phyloP scores from a whole-genome alignment of 2,329 filamentous ascomycete species.

The Pseudopyricularia javanii region DNA sequence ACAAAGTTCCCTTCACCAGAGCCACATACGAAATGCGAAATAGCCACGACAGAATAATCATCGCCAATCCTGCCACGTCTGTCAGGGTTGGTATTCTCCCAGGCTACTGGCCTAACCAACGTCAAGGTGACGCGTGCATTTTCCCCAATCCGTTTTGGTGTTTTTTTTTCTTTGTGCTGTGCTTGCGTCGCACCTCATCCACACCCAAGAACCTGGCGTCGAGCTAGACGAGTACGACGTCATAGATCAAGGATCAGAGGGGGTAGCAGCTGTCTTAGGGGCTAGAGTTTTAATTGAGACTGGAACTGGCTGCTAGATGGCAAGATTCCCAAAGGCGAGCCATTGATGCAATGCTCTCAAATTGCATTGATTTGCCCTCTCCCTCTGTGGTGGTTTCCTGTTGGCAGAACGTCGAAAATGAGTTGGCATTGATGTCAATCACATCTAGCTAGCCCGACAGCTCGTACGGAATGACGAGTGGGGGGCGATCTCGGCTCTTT shows the following conservation, averaged over 20 bases:
- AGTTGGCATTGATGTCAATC: too few species aligned
- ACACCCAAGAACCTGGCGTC: background rate
- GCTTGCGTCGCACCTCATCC: background rate
- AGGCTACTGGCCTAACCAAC: background rate
- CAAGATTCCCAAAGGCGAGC: background rate
- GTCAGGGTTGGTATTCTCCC: background rate
- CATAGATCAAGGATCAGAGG: background rate
- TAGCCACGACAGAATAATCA: background rate
- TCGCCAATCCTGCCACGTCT: background rate
- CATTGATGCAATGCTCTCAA: background rate
- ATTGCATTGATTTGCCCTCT: background rate
- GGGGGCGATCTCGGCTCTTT: too few species aligned
- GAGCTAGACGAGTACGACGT: background rate
- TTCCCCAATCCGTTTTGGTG: background rate
- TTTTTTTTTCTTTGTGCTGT: background rate
- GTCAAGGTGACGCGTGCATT: background rate
- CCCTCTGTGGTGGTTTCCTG: too few species aligned
- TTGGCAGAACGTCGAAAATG: too few species aligned
- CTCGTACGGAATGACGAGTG: too few species aligned
- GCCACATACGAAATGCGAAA: too few species aligned
- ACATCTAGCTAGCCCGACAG: too few species aligned
- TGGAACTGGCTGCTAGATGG: background rate
- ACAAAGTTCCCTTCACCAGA: too few species aligned
- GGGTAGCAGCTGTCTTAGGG: background rate
- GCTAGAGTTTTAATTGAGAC: background rate